A percentile compares a stretch with the other conserved stretches of the same genome.
Evolutionary conservation across 23 red algal genomes (phyloP).

Genomic region (Cyanidioschyzon merolae): DNA sequence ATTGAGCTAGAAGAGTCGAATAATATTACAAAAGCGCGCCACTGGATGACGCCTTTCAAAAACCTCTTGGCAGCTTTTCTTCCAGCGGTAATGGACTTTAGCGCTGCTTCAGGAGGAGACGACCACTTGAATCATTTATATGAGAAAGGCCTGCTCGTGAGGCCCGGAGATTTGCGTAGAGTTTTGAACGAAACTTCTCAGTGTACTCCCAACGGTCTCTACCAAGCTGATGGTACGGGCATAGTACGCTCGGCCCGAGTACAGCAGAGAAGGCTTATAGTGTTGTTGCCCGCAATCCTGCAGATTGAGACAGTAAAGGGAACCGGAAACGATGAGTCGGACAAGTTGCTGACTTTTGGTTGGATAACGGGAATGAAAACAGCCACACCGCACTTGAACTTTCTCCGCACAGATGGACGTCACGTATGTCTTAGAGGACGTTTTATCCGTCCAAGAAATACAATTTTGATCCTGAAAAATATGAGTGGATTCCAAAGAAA

Average conservation of each 20-base stretch:
- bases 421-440: background rate
- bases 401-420: background rate
- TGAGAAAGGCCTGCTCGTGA: background rate
- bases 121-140: too few species aligned
- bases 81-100: too few species aligned
- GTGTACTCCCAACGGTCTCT: background rate
- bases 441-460: background rate
- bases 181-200: background rate
- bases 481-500: background rate
- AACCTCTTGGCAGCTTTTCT: too few species aligned
- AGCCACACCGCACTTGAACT: background rate
- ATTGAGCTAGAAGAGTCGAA: too few species aligned
- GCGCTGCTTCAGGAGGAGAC: too few species aligned
- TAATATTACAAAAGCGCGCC: too few species aligned
- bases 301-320: background rate
- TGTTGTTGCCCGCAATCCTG: background rate
- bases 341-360: background rate
- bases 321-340: background rate
- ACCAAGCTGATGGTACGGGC: background rate
- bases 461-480: background rate
- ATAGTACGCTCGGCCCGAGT: background rate
- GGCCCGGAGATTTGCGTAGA: background rate
- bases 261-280: background rate
- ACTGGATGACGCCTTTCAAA: too few species aligned
- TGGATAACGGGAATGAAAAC: background rate